These are phyloP conservation scores for Rosa rugosa DNA, from an alignment of 306 rosid genomes.

Conservation along the genomic window DNA sequence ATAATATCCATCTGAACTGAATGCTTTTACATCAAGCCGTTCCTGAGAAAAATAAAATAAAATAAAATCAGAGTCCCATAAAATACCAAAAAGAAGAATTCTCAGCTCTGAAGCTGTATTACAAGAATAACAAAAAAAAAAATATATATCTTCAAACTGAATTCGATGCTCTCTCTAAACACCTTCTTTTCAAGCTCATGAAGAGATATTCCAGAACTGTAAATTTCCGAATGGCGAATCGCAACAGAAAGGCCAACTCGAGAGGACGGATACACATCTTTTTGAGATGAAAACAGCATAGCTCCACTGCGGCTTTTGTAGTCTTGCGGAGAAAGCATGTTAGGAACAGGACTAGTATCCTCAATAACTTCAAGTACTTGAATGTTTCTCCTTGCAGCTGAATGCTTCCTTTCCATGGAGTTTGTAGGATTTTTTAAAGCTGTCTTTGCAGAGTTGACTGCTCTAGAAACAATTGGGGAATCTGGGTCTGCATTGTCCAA, in stretches of 20 bases:
- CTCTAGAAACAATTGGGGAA: slow-evolving; percentile 55
- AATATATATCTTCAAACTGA: neutral
- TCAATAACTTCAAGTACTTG: slow-evolving; percentile 89
- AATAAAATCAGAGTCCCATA: slow-evolving; percentile 27
- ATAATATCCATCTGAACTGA: slow-evolving; percentile 83
- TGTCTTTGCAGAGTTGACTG: slow-evolving; percentile 73
- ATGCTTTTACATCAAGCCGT: slow-evolving; percentile 85
- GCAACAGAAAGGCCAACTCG: slow-evolving; percentile 92
- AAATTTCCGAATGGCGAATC: slow-evolving; percentile 56
- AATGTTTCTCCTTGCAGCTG: slow-evolving; percentile 53
- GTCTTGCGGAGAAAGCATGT: slow-evolving; percentile 96
- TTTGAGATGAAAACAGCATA: slow-evolving; percentile 68
- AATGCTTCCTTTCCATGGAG: slow-evolving; percentile 74
- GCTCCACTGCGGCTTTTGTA: slow-evolving; percentile 64
- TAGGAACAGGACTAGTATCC: slow-evolving; percentile 78
- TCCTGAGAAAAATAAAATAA: slow-evolving; percentile 57
- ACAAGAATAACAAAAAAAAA: neutral
- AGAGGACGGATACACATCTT: slow-evolving; percentile 66
- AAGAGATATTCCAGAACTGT: slow-evolving; percentile 83
- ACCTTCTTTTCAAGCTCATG: slow-evolving; percentile 97
- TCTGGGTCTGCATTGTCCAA: slow-evolving; percentile 65
- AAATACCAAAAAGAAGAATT: slow-evolving; percentile 10
- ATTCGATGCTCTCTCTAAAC: slow-evolving; percentile 16
- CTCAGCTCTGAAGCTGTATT: slow-evolving; percentile 10
- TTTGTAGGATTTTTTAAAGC: slow-evolving; percentile 67